A percentile compares a stretch with the other conserved stretches of the same genome.
Evolutionary conservation across 2,329 filamentous ascomycete genomes (phyloP).

Genomic region (Claviceps maximensis): DNA sequence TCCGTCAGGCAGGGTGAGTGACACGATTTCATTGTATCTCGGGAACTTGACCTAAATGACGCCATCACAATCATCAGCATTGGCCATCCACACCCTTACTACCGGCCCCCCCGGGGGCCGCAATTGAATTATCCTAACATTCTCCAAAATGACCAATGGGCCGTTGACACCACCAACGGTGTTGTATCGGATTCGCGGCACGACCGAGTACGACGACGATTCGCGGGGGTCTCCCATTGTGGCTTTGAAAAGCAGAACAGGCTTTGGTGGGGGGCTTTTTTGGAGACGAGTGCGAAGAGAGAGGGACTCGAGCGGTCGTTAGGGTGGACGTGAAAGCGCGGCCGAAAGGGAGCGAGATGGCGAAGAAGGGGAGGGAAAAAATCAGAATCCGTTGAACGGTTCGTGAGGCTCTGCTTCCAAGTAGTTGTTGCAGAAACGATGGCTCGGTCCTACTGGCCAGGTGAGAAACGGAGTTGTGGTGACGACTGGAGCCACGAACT

Average conservation of each 20-base stretch:
- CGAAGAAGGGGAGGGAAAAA: too few species aligned
- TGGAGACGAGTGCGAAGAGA: not conserved
- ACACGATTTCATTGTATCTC: constrained; percentile 94
- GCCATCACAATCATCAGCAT: constrained; percentile 12
- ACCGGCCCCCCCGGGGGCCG: not conserved
- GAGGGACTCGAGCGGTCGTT: not conserved
- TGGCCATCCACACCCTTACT: not conserved
- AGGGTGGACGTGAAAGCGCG: not conserved
- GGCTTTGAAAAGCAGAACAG: constrained; percentile 9
- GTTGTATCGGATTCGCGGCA: constrained; percentile 74
- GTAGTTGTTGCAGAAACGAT: not conserved
- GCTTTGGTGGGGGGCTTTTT: constrained; percentile 5
- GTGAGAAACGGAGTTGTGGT: constrained; percentile 9
- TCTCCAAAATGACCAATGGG: constrained; percentile 92
- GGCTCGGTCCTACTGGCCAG: not conserved
- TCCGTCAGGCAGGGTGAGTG: constrained; percentile 89
- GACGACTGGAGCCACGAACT: constrained; percentile 5
- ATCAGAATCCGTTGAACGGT: not conserved
- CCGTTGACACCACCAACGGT: constrained; percentile 97
- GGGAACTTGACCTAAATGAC: constrained; percentile 80
- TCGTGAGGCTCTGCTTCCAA: not conserved
- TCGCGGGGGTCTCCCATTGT: constrained; percentile 44
- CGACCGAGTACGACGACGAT: constrained; percentile 45
- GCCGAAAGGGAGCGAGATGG: not conserved
- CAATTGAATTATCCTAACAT: constrained; percentile 48